These are phyloP conservation scores for Glutinoglossum americanum DNA, from an alignment of 495 filamentous ascomycete genomes.

Conservation along the genomic window DNA sequence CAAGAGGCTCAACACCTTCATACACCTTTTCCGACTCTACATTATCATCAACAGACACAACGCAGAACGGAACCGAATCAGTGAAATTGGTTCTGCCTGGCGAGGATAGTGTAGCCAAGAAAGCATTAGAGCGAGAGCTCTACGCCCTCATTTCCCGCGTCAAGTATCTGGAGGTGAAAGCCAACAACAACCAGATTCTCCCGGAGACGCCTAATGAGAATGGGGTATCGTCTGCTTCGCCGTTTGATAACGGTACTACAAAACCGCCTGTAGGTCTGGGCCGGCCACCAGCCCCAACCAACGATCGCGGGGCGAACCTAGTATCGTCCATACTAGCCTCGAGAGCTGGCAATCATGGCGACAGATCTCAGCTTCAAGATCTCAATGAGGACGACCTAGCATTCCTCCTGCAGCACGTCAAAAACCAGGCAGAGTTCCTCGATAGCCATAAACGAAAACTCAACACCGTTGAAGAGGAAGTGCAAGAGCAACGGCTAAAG, in stretches of 20 bases:
- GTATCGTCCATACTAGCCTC: slow-evolving; percentile 9
- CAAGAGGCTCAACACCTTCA: background rate
- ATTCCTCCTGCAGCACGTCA: slow-evolving; percentile 49
- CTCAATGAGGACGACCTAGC: slow-evolving; percentile 49
- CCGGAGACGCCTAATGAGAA: slow-evolving; percentile 42
- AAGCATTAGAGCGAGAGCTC: slow-evolving; percentile 47
- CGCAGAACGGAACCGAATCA: background rate
- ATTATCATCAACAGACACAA: background rate
- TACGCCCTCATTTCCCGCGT: slow-evolving; percentile 43
- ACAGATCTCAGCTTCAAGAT: slow-evolving; percentile 16
- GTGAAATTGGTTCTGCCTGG: slow-evolving; percentile 31
- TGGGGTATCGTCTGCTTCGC: slow-evolving; percentile 21
- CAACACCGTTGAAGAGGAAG: slow-evolving; percentile 41
- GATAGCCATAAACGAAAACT: slow-evolving; percentile 51
- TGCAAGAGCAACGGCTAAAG: slow-evolving; percentile 39
- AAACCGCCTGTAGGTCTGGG: slow-evolving; percentile 7
- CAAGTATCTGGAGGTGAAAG: slow-evolving; percentile 45
- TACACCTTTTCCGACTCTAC: background rate
- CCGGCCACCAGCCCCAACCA: slow-evolving; percentile 20
- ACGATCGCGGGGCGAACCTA: slow-evolving; percentile 14
- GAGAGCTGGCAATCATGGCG: slow-evolving; percentile 23
- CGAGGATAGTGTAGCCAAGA: slow-evolving; percentile 36
- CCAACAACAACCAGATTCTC: slow-evolving; percentile 30
- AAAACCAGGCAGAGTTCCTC: slow-evolving; percentile 60
- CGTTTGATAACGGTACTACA: slow-evolving; percentile 26